phyloP scores from a whole-genome alignment of 2,329 filamentous ascomycete species.

The Fusarium paranaense region DNA sequence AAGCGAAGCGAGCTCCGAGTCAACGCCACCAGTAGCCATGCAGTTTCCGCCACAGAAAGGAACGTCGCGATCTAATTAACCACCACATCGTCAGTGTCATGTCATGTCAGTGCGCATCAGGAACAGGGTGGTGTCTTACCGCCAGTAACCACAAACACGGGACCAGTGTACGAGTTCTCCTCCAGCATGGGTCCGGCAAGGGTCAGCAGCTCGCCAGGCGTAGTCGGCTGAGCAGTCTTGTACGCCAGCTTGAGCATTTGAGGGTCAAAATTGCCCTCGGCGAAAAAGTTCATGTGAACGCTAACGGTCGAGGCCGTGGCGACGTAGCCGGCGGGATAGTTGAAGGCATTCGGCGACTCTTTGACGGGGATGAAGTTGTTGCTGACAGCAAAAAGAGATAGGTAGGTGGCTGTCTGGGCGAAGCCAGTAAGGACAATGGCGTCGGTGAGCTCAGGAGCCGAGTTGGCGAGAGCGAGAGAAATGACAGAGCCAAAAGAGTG shows the following conservation, averaged over 20 bases:
- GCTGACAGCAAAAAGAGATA: constrained; percentile 56
- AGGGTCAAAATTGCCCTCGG: constrained; percentile 66
- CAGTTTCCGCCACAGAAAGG: constrained; percentile 74
- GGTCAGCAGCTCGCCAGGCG: constrained; percentile 69
- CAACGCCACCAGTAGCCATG: constrained; percentile 53
- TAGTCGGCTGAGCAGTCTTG: constrained; percentile 65
- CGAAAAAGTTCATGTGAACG: constrained; percentile 65
- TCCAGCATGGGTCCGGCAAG: constrained; percentile 54
- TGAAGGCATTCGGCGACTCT: constrained; percentile 41
- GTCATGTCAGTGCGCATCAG: background rate
- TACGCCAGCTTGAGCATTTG: constrained; percentile 60
- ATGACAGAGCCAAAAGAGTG: constrained; percentile 73
- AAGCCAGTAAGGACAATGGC: constrained; percentile 72
- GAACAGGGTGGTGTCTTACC: constrained; percentile 46
- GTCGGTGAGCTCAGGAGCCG: constrained; percentile 65
- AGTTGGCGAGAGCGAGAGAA: constrained; percentile 65
- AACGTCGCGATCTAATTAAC: constrained; percentile 55
- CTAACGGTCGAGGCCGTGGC: constrained; percentile 57
- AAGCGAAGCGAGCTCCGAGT: constrained; percentile 53
- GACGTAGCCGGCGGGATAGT: constrained; percentile 65
- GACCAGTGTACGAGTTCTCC: constrained; percentile 60
- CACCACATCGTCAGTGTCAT: constrained; percentile 15
- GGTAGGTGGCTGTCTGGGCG: constrained; percentile 59
- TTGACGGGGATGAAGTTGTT: constrained; percentile 61
- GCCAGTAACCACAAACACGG: constrained; percentile 70